Evolutionary conservation across 148 eudicot species (phyloP), one percentile per base, ranked within the genome.

Genomic region (Tetragonia tetragonoides): DNA sequence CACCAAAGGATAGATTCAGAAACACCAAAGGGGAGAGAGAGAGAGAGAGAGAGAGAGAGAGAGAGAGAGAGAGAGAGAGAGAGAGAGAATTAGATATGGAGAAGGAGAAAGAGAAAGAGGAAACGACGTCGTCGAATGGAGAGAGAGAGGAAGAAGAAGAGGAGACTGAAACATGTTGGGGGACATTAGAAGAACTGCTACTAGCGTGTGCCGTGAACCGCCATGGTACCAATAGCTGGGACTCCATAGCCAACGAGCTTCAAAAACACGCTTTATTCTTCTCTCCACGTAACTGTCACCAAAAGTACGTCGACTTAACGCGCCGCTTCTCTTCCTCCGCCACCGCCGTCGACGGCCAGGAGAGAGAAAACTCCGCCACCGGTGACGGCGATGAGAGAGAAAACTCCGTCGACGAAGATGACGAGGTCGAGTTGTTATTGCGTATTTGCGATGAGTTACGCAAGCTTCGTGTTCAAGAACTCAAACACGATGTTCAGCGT

Each of bases 141-240:
- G 51, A 69, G 72, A 46, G 49, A 47, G n/a, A 34, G 40, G 42
- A 37, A 16, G n/a, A 34, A 21, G 42, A 37, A 16, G 51, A 28
- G 12, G 60, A 38, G 18, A 46, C 71, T 38, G 85, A 77, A 10
- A 49, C 53, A 61, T 37, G 74, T 20, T 85, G 87, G 87, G 85
- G 87, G 10, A 82, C 83, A 44, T 82, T 79, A 39, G 87, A 82
- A 47, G 85, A 85, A 79, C 78, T 85, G 3, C 34, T 85, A 53
- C 62, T 85, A 46, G 87, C 75, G 51, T 85, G 79, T 65, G 85
- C 87, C 74, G 83, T 85, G 38, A 82, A 60, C 51, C 87, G 87
- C 62, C 82, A 82, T 69, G 87, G 87, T 2, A 49, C 75, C 8
- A 66, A 75, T 51, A 68, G 81, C 72, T 85, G 87, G 87, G 87